Conservation (phyloP, 2,329 filamentous ascomycete species). For the Microsporum canis region DNA sequence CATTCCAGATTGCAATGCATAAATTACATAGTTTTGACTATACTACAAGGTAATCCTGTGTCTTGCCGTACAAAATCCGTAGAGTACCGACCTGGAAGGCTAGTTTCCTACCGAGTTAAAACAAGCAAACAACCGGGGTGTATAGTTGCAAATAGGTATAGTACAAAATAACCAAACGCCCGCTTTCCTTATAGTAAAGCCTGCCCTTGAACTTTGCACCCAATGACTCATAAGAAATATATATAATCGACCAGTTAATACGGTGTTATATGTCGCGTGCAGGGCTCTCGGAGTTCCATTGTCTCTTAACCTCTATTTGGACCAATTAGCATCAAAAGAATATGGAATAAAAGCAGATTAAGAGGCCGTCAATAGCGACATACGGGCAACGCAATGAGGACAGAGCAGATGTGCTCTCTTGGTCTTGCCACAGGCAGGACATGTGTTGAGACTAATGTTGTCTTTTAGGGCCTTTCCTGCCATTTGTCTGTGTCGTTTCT, state of each 20-base stretch:
- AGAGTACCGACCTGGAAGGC: background rate
- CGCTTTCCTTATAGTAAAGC: background rate
- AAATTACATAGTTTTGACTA: background rate
- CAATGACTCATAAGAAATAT: background rate
- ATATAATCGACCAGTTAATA: background rate
- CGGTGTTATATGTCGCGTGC: background rate
- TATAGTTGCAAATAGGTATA: background rate
- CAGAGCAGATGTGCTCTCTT: slow-evolving; percentile 88
- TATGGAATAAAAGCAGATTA: background rate
- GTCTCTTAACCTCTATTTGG: background rate
- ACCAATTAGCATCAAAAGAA: background rate
- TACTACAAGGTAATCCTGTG: background rate
- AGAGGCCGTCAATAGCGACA: background rate
- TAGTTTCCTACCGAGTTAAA: background rate
- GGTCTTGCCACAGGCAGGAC: slow-evolving; percentile 72
- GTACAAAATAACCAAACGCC: slow-evolving; percentile 3
- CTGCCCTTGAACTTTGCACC: background rate
- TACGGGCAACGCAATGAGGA: slow-evolving; percentile 73
- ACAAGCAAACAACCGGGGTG: background rate
- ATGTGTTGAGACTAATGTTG: slow-evolving; percentile 74
- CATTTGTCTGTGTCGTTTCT: slow-evolving; percentile 86
- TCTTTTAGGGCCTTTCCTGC: slow-evolving; percentile 92
- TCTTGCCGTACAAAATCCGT: background rate
- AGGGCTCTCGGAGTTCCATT: background rate
- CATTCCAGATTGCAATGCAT: background rate